Evolutionary conservation across 495 filamentous ascomycete species (phyloP).

Genomic region (Talaromyces liani): DNA sequence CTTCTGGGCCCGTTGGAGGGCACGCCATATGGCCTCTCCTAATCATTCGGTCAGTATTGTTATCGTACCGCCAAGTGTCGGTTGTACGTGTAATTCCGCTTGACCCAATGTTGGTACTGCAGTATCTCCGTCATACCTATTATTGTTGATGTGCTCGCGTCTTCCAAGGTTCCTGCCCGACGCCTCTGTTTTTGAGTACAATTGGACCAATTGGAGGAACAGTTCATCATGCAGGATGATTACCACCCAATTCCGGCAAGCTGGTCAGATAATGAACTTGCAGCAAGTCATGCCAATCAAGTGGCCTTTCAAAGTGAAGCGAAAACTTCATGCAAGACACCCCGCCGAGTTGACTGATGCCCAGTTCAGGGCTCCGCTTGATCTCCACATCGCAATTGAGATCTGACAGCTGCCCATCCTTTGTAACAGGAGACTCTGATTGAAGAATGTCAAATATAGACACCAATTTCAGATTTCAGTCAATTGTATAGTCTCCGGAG

Average conservation of each 20-base stretch:
- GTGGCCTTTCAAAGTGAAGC: slow-evolving; percentile 8
- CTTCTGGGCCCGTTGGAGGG: not conserved
- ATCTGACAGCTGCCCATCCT: not conserved
- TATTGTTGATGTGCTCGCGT: not conserved
- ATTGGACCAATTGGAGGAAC: not conserved
- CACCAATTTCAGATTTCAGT: not conserved
- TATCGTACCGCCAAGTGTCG: not conserved
- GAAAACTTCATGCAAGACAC: slow-evolving; percentile 8
- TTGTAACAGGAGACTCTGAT: not conserved
- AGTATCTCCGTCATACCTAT: not conserved
- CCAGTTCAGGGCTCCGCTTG: slow-evolving; percentile 6
- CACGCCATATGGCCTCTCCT: not conserved
- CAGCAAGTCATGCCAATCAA: slow-evolving; percentile 2
- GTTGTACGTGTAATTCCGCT: not conserved
- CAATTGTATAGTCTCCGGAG: not conserved
- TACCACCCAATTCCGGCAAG: not conserved
- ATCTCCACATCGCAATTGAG: not conserved
- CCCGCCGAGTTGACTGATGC: slow-evolving; percentile 8
- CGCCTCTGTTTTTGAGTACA: not conserved
- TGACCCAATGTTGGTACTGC: not conserved
- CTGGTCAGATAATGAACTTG: slow-evolving; percentile 8
- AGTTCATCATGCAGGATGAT: slow-evolving; percentile 3
- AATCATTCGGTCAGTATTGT: not conserved
- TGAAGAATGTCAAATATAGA: not conserved
- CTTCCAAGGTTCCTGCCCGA: slow-evolving; percentile 5